These are phyloP conservation scores for Malbranchea zuffiana DNA, from an alignment of 2,329 filamentous ascomycete genomes.

Conservation along the genomic window DNA sequence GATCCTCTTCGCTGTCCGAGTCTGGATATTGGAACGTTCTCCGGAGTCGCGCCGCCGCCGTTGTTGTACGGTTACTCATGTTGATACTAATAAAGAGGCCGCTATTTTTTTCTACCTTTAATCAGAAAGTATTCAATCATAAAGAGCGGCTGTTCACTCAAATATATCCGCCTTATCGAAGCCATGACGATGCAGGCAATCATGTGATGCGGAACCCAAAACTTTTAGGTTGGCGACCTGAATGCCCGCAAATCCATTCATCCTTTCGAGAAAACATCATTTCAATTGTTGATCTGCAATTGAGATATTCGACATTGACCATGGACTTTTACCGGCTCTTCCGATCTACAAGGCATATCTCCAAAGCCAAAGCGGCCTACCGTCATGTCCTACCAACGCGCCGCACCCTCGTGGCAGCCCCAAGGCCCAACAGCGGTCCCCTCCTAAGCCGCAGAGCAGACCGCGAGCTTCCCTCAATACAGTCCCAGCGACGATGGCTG, in stretches of 20 bases:
- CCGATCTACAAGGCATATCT: not conserved
- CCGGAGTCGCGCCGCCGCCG: slow-evolving; percentile 52
- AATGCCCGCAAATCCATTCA: no score
- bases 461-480: slow-evolving; percentile 40
- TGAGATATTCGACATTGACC: not conserved
- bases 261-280: no score
- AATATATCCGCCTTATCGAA: no score
- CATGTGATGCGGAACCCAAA: no score
- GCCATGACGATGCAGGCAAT: no score
- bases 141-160: no score
- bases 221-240: no score
- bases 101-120: no score
- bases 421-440: slow-evolving; percentile 40
- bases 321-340: slow-evolving; percentile 2
- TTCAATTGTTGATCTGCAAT: no score
- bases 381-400: slow-evolving; percentile 16
- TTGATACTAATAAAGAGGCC: no score
- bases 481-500: slow-evolving; percentile 49
- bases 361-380: not conserved
- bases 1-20: slow-evolving; percentile 46
- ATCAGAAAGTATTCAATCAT: no score
- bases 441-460: slow-evolving; percentile 43
- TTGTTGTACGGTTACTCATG: slow-evolving; percentile 1
- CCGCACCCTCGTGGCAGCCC: slow-evolving; percentile 41
- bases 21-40: slow-evolving; percentile 66